A percentile compares a stretch with the other conserved stretches of the same genome.
Evolutionary conservation across 371 early-diverging fungal genomes (phyloP).

Genomic region (Ordospora pajunii): DNA sequence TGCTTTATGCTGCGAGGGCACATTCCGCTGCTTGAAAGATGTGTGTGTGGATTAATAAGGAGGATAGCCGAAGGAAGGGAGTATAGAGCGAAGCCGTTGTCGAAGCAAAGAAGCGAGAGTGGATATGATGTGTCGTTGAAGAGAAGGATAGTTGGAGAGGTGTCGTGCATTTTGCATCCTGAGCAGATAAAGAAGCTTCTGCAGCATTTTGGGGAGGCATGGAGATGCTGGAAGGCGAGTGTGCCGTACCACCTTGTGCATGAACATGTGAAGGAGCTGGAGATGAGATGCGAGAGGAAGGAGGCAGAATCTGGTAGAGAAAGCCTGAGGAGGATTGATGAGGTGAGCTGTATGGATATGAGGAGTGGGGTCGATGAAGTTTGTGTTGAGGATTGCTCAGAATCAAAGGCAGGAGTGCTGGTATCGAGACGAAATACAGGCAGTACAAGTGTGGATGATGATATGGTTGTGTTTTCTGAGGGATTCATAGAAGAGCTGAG

Average conservation of each 20-base stretch:
- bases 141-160: slow-evolving; percentile 88
- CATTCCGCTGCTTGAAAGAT: slow-evolving; percentile 84
- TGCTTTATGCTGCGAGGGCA: slow-evolving; percentile 92
- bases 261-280: slow-evolving; percentile 64
- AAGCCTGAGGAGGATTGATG: neutral
- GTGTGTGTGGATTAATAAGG: slow-evolving; percentile 87
- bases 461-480: neutral
- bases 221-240: slow-evolving; percentile 96
- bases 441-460: neutral
- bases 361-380: too few species aligned
- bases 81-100: slow-evolving; percentile 62
- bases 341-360: neutral
- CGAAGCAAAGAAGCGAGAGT: slow-evolving; percentile 90
- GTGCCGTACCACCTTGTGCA: slow-evolving; percentile 64
- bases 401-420: neutral
- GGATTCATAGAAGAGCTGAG: neutral
- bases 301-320: slow-evolving; percentile 63
- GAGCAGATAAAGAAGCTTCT: slow-evolving; percentile 85
- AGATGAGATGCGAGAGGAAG: neutral
- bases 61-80: slow-evolving; percentile 94
- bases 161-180: slow-evolving; percentile 83
- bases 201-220: slow-evolving; percentile 89
- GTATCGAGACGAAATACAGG: neutral
- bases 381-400: too few species aligned
- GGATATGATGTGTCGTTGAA: slow-evolving; percentile 89